Evolutionary conservation across 805 yeast genomes (phyloP).

Genomic region (Hanseniaspora vineae): DNA sequence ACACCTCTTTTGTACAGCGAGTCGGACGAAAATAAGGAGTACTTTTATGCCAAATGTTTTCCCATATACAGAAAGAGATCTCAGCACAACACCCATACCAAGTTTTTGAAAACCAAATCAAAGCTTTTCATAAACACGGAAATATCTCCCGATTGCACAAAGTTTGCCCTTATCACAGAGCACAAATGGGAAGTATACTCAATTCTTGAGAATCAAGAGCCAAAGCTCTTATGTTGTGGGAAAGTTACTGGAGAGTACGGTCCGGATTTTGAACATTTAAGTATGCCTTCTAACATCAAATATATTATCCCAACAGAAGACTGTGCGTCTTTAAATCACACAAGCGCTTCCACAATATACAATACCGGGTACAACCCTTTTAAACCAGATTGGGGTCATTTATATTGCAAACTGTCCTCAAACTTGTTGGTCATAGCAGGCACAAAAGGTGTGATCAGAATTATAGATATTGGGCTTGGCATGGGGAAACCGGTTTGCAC

Average conservation of each 20-base stretch:
- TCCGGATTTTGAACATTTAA: conserved; percentile 28
- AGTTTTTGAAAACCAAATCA: conserved; percentile 34
- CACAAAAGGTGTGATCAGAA: conserved; percentile 56
- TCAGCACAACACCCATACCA: conserved; percentile 40
- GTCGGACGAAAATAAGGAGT: conserved; percentile 40
- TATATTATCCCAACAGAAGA: conserved; percentile 10
- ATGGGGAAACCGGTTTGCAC: conserved; percentile 55
- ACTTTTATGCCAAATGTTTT: conserved; percentile 62
- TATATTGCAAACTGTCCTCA: conserved; percentile 47
- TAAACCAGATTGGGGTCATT: conserved; percentile 42
- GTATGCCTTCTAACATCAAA: conserved; percentile 11
- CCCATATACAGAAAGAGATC: conserved; percentile 62
- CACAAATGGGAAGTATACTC: conserved; percentile 63
- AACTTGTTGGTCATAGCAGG: conserved; percentile 51
- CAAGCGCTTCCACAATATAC: not conserved
- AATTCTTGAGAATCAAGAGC: conserved; percentile 33
- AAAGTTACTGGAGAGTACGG: conserved; percentile 61
- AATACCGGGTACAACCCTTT: not conserved
- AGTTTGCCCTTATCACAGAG: conserved; percentile 53
- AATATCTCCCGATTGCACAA: conserved; percentile 49
- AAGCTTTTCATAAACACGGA: conserved; percentile 42
- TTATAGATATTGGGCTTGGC: conserved; percentile 39
- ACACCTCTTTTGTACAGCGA: conserved; percentile 13
- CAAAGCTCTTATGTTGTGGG: conserved; percentile 54
- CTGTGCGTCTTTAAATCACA: conserved; percentile 4